Conservation (phyloP, 768 basidiomycete species). For the Lentinula boryana region DNA sequence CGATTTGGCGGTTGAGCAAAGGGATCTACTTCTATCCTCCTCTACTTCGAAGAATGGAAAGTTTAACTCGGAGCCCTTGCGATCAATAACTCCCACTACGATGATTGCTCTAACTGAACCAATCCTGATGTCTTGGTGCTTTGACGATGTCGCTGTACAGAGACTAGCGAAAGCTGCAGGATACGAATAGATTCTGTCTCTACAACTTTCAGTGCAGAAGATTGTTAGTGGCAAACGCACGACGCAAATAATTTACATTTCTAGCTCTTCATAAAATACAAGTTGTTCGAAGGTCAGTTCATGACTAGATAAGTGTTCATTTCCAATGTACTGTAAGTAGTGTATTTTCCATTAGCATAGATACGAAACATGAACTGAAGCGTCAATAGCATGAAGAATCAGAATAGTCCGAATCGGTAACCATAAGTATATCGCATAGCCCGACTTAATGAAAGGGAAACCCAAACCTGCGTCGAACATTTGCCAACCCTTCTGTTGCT, state of each 20-base stretch:
- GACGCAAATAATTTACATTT: not conserved
- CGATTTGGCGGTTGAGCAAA: not conserved
- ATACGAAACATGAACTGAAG: not conserved
- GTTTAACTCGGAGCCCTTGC: no score
- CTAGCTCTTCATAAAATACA: not conserved
- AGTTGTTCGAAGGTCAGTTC: not conserved
- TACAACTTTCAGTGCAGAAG: no score
- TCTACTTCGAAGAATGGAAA: not conserved
- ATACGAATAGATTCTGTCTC: not conserved
- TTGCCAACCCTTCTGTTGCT: not conserved
- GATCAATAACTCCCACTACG: not conserved
- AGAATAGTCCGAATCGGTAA: not conserved
- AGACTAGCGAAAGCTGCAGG: not conserved
- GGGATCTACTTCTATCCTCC: not conserved
- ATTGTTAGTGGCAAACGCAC: not conserved
- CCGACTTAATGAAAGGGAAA: not conserved
- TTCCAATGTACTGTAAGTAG: not conserved
- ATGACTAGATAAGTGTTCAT: not conserved
- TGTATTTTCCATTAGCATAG: not conserved
- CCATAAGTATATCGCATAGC: not conserved
- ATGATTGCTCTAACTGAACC: conserved; percentile 1
- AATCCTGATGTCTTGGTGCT: conserved; percentile 1
- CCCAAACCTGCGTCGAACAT: not conserved
- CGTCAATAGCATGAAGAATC: not conserved
- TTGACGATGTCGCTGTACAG: not conserved